Percentiles rank a stretch among this genome's conserved stretches.
Conservation (phyloP, 2,329 filamentous ascomycete species). For the Penicillium sp. region DNA sequence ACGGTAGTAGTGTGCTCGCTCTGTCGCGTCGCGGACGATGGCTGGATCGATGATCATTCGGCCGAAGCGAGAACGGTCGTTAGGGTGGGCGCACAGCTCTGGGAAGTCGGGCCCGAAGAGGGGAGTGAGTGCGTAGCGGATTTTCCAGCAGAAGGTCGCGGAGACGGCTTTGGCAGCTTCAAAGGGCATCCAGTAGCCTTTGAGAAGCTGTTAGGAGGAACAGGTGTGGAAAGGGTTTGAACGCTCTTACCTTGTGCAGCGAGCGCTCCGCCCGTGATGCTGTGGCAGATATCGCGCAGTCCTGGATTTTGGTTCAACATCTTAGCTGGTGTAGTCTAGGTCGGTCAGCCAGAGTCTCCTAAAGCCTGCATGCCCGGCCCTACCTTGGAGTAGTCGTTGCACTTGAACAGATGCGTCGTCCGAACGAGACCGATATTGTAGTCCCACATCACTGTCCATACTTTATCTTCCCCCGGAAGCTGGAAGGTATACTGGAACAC, state of each 20-base stretch:
- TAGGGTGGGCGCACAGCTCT: conserved; percentile 67
- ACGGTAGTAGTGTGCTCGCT: conserved; percentile 38
- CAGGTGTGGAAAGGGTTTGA: background rate
- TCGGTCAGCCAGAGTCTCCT: background rate
- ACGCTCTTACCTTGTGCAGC: conserved; percentile 76
- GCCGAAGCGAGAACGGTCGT: conserved; percentile 64
- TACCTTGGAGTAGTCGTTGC: conserved; percentile 85
- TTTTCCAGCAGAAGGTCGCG: conserved; percentile 84
- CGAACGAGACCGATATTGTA: conserved; percentile 93
- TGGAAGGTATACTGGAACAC: conserved; percentile 75
- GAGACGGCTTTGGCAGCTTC: conserved; percentile 84
- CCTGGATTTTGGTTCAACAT: conserved; percentile 79
- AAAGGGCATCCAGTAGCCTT: conserved; percentile 97
- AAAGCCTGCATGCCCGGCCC: conserved; percentile 26
- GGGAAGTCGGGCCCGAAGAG: conserved; percentile 87
- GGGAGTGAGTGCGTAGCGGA: conserved; percentile 84
- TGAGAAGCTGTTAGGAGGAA: conserved; percentile 4
- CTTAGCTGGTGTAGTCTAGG: conserved; percentile 84
- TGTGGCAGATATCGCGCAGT: conserved; percentile 86
- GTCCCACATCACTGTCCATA: conserved; percentile 91
- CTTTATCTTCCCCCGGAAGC: conserved; percentile 67
- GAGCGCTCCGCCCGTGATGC: conserved; percentile 91
- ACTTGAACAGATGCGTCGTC: conserved; percentile 95
- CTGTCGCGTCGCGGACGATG: conserved; percentile 59
- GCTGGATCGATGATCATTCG: conserved; percentile 68